These are phyloP conservation scores for Alternaria infectoria DNA, from an alignment of 2,329 filamentous ascomycete genomes.

Conservation along the genomic window DNA sequence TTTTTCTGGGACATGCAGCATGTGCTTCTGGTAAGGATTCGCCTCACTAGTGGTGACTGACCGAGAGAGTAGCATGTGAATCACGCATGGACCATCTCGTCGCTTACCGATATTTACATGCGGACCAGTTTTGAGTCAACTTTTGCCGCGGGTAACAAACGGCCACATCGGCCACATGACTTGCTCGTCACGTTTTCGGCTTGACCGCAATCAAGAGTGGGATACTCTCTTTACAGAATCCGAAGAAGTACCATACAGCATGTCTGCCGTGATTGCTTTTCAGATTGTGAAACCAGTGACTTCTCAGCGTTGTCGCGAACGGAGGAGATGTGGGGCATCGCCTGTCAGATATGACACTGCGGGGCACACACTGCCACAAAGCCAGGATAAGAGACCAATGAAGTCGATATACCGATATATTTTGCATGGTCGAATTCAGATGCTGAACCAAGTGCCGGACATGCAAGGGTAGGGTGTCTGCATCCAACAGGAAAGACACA, in stretches of 20 bases:
- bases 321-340: conserved; percentile 3
- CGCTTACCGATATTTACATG: conserved; percentile 1
- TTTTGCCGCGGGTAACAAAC: background rate
- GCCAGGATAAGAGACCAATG: background rate
- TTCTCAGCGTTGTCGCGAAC: background rate
- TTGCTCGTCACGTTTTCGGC: background rate
- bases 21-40: conserved; percentile 7
- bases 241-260: background rate
- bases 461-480: background rate
- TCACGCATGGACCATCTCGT: background rate
- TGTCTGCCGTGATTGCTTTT: background rate
- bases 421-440: background rate
- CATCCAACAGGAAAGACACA: background rate
- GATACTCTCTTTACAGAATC: background rate
- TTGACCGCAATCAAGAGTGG: background rate
- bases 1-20: background rate
- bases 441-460: background rate
- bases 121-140: background rate
- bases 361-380: background rate
- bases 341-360: conserved; percentile 2
- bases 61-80: conserved; percentile 3
- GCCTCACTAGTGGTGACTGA: conserved; percentile 3
- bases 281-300: background rate
- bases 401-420: background rate
- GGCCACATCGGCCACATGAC: background rate